Evolutionary conservation across 2,329 filamentous ascomycete genomes (phyloP), one percentile per base, ranked within the genome.

Genomic region (Colletotrichum caudatum): DNA sequence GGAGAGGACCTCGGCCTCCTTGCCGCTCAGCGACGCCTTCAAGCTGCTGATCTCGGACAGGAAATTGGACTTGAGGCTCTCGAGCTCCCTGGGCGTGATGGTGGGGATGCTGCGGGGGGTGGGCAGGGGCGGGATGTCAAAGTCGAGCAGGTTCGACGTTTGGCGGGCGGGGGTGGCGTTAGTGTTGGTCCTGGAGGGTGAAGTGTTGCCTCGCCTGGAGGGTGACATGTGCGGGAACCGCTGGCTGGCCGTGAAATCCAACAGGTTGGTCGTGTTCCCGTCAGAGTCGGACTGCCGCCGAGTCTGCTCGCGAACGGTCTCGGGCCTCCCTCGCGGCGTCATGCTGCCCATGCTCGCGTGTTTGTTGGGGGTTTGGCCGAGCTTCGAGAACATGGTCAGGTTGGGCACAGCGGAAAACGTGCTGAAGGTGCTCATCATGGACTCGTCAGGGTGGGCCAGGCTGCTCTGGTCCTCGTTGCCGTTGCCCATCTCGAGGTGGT

Each of bases 31-130:
- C 12, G 94, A 95, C 3, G 96, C 96, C 78, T 94, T 96, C 23
- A 99, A 88, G n/a, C 93, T 94, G 73, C 94, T 97, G 71, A 99
- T 97, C 79, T 98, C 94, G 0, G 95, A 97, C 63, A 97, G 87
- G 77, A 97, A 97, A 33, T 89, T 89, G 0, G 95, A 98, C 80
- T 98, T 98, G 72, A 98, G 86, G 18, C 93, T 93, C 79, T 99
- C 96, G 2, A 98, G 86, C 82, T 99, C 96, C 44, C 96, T 91
- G 1, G 96, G 93, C 2, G 95, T 97, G 75, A 98, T 92, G 11
- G 92, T 94, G 0, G 96, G 96, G 48, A 98, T 89, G 66, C 94
- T 97, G 73, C 95, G 91, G 18, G 96, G 96, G 0, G 96, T 98
- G 2, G 95, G 94, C 75, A 94, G 91, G 0, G 95, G 94, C n/a